Percentiles rank a stretch among this genome's conserved stretches.
Evolutionary conservation across 2,329 filamentous ascomycete genomes (phyloP).

Genomic region (Pseudogymnoascus sp.): DNA sequence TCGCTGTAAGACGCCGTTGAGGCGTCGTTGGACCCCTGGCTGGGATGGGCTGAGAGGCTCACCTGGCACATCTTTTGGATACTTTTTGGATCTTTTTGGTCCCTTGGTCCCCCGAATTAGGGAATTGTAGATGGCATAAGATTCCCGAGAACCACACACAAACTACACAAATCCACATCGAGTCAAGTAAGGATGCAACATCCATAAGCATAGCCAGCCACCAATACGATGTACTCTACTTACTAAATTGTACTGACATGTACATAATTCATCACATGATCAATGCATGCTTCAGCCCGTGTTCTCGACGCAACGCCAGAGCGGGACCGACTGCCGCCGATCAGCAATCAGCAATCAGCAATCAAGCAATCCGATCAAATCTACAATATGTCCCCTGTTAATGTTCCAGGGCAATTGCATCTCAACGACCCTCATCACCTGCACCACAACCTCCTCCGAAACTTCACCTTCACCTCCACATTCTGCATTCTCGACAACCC

Average conservation of each 20-base stretch:
- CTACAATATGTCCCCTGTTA: not conserved
- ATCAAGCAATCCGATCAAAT: not conserved
- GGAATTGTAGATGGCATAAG: not conserved
- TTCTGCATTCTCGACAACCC: not conserved
- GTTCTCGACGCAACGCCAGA: not conserved
- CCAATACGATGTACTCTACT: not conserved
- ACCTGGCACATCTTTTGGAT: not conserved
- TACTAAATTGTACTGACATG: not conserved
- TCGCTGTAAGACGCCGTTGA: conserved; percentile 2
- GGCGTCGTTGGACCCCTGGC: not conserved
- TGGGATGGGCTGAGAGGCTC: conserved; percentile 2
- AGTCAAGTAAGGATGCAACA: not conserved
- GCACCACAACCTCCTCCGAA: not conserved
- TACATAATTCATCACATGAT: not conserved
- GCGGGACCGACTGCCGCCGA: not conserved
- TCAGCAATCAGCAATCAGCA: conserved; percentile 5
- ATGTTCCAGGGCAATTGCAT: not conserved
- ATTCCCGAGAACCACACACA: not conserved
- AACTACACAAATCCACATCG: not conserved
- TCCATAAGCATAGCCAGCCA: not conserved
- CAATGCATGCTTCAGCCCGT: not conserved
- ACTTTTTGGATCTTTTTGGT: not conserved
- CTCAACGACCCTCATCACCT: not conserved
- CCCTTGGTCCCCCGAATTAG: not conserved
- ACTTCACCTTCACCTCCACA: not conserved